Evolutionary conservation across 495 filamentous ascomycete species (phyloP).

Genomic region (Tuber brumale): DNA sequence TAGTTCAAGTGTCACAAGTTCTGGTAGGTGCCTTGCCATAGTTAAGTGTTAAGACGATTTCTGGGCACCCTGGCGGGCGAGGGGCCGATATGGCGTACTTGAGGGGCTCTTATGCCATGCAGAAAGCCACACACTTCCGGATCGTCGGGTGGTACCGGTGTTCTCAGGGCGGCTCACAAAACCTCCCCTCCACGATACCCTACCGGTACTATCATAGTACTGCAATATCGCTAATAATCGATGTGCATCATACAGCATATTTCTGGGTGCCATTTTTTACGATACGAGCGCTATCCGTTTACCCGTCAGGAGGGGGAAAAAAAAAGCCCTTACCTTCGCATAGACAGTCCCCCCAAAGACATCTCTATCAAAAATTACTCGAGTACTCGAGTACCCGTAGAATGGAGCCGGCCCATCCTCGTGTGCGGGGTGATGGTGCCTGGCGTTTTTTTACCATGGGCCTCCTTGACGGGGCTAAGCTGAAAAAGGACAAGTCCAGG

Average conservation of each 20-base stretch:
- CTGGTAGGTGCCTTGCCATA: neutral
- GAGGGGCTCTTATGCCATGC: neutral
- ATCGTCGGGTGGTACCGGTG: neutral
- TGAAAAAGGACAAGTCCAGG: neutral
- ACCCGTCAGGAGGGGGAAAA: neutral
- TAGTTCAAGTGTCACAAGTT: neutral
- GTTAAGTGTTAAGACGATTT: neutral
- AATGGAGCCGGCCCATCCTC: neutral
- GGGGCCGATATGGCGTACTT: neutral
- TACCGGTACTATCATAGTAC: too few relatives aligned
- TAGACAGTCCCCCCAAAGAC: neutral
- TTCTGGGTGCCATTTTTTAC: neutral
- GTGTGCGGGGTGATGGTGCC: neutral
- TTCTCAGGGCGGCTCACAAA: neutral
- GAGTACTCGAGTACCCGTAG: neutral
- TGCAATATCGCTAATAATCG: neutral
- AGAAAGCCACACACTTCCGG: neutral
- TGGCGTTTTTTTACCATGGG: neutral
- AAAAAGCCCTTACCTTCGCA: neutral
- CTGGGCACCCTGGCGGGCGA: neutral
- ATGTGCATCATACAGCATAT: neutral
- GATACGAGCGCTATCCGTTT: neutral
- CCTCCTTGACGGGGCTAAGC: neutral
- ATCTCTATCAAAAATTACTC: neutral
- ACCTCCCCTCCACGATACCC: neutral